Conservation (phyloP, 2,329 filamentous ascomycete species). For the Aspergillus sp. region DNA sequence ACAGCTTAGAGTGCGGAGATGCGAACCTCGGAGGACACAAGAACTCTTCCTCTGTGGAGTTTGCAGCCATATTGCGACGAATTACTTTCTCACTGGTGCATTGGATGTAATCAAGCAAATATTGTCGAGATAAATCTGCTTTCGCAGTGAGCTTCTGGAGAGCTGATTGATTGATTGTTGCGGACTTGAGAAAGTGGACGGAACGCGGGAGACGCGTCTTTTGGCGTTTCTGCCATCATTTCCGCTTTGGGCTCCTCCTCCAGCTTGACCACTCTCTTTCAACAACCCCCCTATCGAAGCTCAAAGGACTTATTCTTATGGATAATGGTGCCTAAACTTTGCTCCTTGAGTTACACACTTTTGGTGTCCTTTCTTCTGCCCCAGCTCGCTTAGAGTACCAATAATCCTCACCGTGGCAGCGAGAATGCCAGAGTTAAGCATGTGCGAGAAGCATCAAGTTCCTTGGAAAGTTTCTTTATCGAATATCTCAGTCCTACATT, state of each 20-base stretch:
- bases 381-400: background rate
- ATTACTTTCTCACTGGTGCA: background rate
- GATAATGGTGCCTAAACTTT: background rate
- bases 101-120: background rate
- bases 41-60: constrained; percentile 23
- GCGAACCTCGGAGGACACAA: constrained; percentile 31
- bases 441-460: background rate
- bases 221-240: constrained; percentile 24
- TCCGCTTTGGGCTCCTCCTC: constrained; percentile 19
- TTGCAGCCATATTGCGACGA: constrained; percentile 17
- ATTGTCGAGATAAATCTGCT: background rate
- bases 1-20: background rate
- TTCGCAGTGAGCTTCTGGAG: background rate
- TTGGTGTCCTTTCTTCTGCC: background rate
- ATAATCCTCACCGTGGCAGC: background rate
- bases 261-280: background rate
- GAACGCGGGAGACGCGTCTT: constrained; percentile 26
- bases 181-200: background rate
- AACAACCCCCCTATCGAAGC: too few species aligned
- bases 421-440: background rate
- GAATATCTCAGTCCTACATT: background rate
- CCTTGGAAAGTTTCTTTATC: background rate
- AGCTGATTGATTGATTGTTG: constrained; percentile 1
- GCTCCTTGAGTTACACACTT: background rate
- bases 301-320: background rate